phyloP scores from a whole-genome alignment of 768 basidiomycete species.

The Suillus sp. region DNA sequence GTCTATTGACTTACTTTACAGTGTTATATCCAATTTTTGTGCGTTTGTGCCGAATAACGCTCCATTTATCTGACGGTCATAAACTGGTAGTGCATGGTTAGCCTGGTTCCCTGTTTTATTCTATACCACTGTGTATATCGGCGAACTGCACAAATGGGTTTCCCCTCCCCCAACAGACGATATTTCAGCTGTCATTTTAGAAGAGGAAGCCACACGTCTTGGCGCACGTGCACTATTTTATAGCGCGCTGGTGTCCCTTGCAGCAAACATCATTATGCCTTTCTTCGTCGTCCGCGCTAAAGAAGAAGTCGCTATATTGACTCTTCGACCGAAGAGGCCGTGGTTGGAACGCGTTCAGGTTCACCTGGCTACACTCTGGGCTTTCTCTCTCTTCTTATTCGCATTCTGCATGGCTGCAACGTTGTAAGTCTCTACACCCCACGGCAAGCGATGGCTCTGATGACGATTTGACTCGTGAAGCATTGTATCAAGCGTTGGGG shows the following conservation, averaged over 20 bases:
- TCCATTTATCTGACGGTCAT: slow-evolving; percentile 11
- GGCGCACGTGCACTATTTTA: slow-evolving; percentile 85
- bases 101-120: slow-evolving; percentile 94
- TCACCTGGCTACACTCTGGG: slow-evolving; percentile 75
- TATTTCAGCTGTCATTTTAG: slow-evolving; percentile 40
- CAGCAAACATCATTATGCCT: slow-evolving; percentile 71
- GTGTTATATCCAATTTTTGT: slow-evolving; percentile 86
- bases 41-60: slow-evolving; percentile 27
- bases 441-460: slow-evolving; percentile 11
- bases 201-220: slow-evolving; percentile 75
- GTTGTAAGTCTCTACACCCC: slow-evolving; percentile 56
- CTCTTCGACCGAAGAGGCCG: slow-evolving; percentile 21
- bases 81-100: slow-evolving; percentile 63
- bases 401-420: slow-evolving; percentile 78
- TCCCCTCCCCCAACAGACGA: slow-evolving; percentile 35
- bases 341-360: slow-evolving; percentile 52
- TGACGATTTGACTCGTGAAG: slow-evolving; percentile 39
- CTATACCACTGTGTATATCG: slow-evolving; percentile 85
- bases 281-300: slow-evolving; percentile 47
- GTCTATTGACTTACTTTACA: slow-evolving; percentile 31
- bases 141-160: slow-evolving; percentile 75
- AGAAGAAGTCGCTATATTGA: slow-evolving; percentile 11
- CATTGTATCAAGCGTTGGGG: slow-evolving; percentile 66
- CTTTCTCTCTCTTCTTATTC: slow-evolving; percentile 73
- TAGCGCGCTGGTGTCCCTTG: slow-evolving; percentile 68